These are phyloP conservation scores for Penicillium samsonianum DNA, from an alignment of 495 filamentous ascomycete species.

Conservation along the genomic window DNA sequence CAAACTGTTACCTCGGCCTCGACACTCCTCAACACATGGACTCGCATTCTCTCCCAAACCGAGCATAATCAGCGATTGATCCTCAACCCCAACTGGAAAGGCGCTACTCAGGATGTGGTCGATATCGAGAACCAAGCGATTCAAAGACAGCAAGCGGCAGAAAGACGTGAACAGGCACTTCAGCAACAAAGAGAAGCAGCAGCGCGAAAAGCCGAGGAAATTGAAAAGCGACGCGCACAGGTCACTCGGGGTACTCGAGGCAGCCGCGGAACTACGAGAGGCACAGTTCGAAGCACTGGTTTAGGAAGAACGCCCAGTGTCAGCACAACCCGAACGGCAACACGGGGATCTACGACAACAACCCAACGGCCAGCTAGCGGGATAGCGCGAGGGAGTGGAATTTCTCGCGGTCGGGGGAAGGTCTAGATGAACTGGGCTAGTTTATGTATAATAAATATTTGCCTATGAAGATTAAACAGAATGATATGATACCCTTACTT, in stretches of 20 bases:
- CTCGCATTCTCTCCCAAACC: slow-evolving; percentile 90
- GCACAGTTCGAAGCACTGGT: slow-evolving; percentile 46
- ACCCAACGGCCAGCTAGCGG: slow-evolving; percentile 53
- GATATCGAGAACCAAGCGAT: slow-evolving; percentile 79
- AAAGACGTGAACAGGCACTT: slow-evolving; percentile 72
- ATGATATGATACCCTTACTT: slow-evolving; percentile 27
- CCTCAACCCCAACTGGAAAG: slow-evolving; percentile 85
- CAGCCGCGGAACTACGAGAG: slow-evolving; percentile 48
- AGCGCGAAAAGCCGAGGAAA: slow-evolving; percentile 69
- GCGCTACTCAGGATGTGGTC: slow-evolving; percentile 77
- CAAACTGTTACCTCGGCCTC: slow-evolving; percentile 85
- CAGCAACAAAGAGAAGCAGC: slow-evolving; percentile 73
- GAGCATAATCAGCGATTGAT: slow-evolving; percentile 95
- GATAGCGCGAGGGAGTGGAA: slow-evolving; percentile 49
- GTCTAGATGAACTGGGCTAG: slow-evolving; percentile 14
- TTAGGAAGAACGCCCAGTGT: slow-evolving; percentile 49
- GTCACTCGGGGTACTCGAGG: slow-evolving; percentile 47
- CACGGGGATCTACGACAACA: slow-evolving; percentile 37
- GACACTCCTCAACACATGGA: slow-evolving; percentile 93
- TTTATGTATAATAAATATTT: slow-evolving; percentile 17
- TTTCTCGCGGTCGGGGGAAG: slow-evolving; percentile 44
- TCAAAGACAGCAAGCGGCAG: slow-evolving; percentile 68
- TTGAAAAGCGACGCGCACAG: slow-evolving; percentile 57
- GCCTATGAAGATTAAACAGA: slow-evolving; percentile 17
- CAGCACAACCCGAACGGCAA: slow-evolving; percentile 35